These are phyloP conservation scores for Phytophthora lateralis DNA, from an alignment of 352 stramenopile species.

Conservation along the genomic window DNA sequence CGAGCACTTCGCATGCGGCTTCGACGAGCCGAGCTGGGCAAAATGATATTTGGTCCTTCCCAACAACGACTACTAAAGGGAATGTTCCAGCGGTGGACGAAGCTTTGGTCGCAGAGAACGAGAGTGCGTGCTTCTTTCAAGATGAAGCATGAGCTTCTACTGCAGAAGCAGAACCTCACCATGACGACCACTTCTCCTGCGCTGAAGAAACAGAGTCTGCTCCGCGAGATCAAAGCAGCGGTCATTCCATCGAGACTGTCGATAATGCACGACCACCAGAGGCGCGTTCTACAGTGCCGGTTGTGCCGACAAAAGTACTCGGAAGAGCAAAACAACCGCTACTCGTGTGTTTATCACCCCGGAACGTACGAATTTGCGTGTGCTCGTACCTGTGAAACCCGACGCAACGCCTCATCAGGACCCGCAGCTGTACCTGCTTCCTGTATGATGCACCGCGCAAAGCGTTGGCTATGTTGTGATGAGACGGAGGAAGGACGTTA, in stretches of 20 bases:
- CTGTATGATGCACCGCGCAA: slow-evolving; percentile 78
- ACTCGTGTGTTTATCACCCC: slow-evolving; percentile 68
- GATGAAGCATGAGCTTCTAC: slow-evolving; percentile 61
- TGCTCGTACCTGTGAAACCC: slow-evolving; percentile 55
- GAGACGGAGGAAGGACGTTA: slow-evolving; percentile 71
- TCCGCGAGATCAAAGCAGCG: slow-evolving; percentile 20
- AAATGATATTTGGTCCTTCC: slow-evolving; percentile 53
- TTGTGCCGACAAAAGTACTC: slow-evolving; percentile 72
- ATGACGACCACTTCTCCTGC: slow-evolving; percentile 22
- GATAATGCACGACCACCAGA: slow-evolving; percentile 66
- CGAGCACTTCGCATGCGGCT: slow-evolving; percentile 52
- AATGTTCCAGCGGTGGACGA: slow-evolving; percentile 67
- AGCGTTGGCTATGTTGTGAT: slow-evolving; percentile 79
- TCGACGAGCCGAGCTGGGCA: slow-evolving; percentile 52
- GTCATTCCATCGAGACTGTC: slow-evolving; percentile 43
- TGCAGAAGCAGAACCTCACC: slow-evolving; percentile 56
- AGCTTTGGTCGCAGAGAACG: slow-evolving; percentile 58
- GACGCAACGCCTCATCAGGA: slow-evolving; percentile 16
- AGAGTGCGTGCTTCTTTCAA: slow-evolving; percentile 68
- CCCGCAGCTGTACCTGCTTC: slow-evolving; percentile 27
- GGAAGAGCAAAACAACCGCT: slow-evolving; percentile 74
- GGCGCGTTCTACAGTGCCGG: slow-evolving; percentile 54
- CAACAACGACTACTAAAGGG: slow-evolving; percentile 44
- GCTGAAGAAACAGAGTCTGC: slow-evolving; percentile 18
- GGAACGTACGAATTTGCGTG: slow-evolving; percentile 71